Evolutionary conservation across 2,329 filamentous ascomycete species (phyloP).

Genomic region (Drechslerella dactyloides): DNA sequence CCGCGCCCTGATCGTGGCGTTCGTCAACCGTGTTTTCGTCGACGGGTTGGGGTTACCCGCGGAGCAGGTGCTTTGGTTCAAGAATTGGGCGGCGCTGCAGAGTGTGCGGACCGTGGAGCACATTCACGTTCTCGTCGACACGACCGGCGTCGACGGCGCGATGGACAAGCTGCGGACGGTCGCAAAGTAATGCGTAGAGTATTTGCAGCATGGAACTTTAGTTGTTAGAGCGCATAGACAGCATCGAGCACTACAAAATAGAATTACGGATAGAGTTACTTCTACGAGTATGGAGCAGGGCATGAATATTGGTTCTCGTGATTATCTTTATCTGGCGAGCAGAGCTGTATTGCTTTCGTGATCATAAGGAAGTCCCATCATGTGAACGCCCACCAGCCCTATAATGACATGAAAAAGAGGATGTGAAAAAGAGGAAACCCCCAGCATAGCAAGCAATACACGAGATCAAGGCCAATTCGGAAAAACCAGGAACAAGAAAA

Average conservation of each 20-base stretch:
- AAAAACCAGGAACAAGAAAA: neutral
- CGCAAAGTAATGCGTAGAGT: constrained; percentile 63
- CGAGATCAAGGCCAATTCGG: constrained; percentile 18
- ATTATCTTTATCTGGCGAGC: constrained; percentile 50
- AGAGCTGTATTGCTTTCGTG: constrained; percentile 48
- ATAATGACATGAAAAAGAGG: constrained; percentile 39
- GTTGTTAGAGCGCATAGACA: neutral
- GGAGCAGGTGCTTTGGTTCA: constrained; percentile 80
- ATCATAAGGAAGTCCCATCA: constrained; percentile 50
- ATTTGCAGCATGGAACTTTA: neutral
- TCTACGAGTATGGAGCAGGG: constrained; percentile 1
- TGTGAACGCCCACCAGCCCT: constrained; percentile 50
- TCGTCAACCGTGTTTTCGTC: constrained; percentile 72
- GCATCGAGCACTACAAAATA: neutral
- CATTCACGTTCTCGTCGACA: constrained; percentile 76
- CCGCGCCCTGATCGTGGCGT: constrained; percentile 71
- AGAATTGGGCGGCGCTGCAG: constrained; percentile 86
- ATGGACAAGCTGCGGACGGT: constrained; percentile 62
- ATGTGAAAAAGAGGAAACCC: constrained; percentile 20
- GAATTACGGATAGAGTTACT: neutral
- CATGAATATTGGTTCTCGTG: constrained; percentile 11
- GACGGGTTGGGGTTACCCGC: constrained; percentile 59
- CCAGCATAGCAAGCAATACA: constrained; percentile 46
- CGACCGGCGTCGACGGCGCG: constrained; percentile 58
- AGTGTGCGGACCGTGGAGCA: constrained; percentile 87